phyloP scores from a whole-genome alignment of 805 yeast species.

The Blastobotrys mokoenaii region DNA sequence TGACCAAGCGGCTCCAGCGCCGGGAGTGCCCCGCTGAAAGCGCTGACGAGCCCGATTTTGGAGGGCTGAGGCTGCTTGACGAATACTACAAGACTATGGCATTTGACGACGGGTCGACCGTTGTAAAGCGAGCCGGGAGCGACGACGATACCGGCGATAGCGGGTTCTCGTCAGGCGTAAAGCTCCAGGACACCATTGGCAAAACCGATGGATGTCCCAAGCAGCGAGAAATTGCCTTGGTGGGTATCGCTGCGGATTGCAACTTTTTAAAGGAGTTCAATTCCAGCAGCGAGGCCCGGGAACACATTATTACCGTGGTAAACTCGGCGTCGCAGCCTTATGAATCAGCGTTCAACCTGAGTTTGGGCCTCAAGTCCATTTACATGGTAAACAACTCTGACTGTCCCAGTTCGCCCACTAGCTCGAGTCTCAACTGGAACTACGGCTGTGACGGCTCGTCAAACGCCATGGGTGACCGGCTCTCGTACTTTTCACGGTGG shows the following conservation, averaged over 20 bases:
- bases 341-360: conserved; percentile 29
- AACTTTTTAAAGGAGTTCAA: conserved; percentile 24
- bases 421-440: conserved; percentile 23
- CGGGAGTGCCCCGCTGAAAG: too few relatives aligned
- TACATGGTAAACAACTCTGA: conserved; percentile 21
- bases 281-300: conserved; percentile 20
- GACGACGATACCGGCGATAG: conserved; percentile 20
- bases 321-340: conserved; percentile 29
- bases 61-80: too few relatives aligned
- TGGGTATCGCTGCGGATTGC: conserved; percentile 33
- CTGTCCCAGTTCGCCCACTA: conserved; percentile 17
- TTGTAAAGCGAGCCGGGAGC: conserved; percentile 9
- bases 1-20: background rate
- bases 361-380: conserved; percentile 27
- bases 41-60: too few relatives aligned
- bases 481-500: conserved; percentile 27
- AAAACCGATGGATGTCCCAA: conserved; percentile 27
- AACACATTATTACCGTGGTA: conserved; percentile 25
- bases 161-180: conserved; percentile 21
- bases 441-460: conserved; percentile 16
- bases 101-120: background rate
- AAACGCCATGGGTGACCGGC: conserved; percentile 21
- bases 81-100: background rate
- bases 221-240: conserved; percentile 24
- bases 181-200: conserved; percentile 22